Base-by-base conservation (phyloP, 345 rosid species). In the Gossypium thurberi region DNA sequence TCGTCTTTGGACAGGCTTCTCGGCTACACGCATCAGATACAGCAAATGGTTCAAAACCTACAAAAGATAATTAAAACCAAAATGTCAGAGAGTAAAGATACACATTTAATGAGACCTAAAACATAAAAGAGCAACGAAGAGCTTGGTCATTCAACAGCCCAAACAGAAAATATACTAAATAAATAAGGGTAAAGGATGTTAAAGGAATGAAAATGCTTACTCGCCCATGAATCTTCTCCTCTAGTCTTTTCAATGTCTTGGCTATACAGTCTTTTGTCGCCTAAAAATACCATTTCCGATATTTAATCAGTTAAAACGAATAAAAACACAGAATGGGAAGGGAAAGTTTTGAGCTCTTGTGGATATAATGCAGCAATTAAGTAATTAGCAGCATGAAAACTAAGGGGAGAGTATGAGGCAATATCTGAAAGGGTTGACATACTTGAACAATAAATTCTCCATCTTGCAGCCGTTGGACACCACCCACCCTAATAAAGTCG, bases 241-340 rank as follows among this genome's bases (percentile, higher is more conserved):
- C 99, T 69, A 95, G 77, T 83, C 99, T 88, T 84, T 95, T 95
- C 78, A 95, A 67, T 18, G 99, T 95, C 85, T 91, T 95, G 74
- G 97, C 89, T 26, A 95, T 96, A 76, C 99, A 95, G 81, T 95
- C 99, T 78, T 92, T 95, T 67, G 99, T 95, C 66, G 99, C 96
- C 99, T 95, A 84, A 71, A 5, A 75, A 71, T 18, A 69, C 37
- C 72, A 64, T 48, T 69, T 44, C 47, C 28, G 8, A 53, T 65
- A 44, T 10, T 53, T 6, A 28, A 70, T 33, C 73, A 70, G 61
- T 57, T 52, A 70, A 53, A 17, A 3, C n/a, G 62, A 82, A 68
- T 51, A 60, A 26, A 76, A 18, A 13, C 60, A 78, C 11, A 48
- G 26, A 73, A 21, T 1, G 50, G 12, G 64, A 10, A 42, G 58